Base-by-base conservation (phyloP, 2,329 filamentous ascomycete genomes). In the Bretziella fagacearum region DNA sequence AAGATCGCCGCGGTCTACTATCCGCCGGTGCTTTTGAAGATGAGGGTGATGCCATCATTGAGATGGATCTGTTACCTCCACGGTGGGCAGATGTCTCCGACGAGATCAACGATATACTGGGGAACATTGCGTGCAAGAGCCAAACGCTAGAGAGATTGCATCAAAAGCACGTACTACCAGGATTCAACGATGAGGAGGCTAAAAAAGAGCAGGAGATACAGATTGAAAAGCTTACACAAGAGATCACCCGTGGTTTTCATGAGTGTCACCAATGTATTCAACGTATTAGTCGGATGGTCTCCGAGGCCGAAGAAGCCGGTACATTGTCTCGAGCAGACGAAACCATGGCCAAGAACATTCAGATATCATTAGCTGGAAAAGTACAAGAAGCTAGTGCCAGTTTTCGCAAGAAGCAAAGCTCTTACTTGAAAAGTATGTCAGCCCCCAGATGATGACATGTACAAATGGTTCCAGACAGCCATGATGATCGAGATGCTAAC, bases 351-450 rank as follows among this genome's bases (percentile, higher is more conserved):
- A 81, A 78, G 64, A 98, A 98, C 59, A 84, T 98, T 50, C 87
- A 96, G 62, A 85, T 93, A 54, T 91, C 84, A 13, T 71, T 96
- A 32, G 91, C 91, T 1, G 71, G 84, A 1, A 73, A 84, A 52
- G 85, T 96, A 0, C 87, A 95, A 62, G 87, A 96, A 55, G 81
- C 85, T 41, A 95, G 87, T 65, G 82, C 91, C 25, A 72, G 74
- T 52, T 98, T 98, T 61, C 76, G 91, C 57, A 98, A 96, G 71
- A 96, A 95, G 67, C 91, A 98, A 67, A 89, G 87, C 59, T 81
- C 81, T 44, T 98, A 98, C 63, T 65, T 98, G 46, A 95, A 93
- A 65, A 95, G 86, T 93, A 68, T 50, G 64, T 55, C 50, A 2
- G n/a, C 2, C 35, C 13, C 35, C 11, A 36, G 6, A 36, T 36